Conservation (phyloP, 2,329 filamentous ascomycete genomes). For the Chaetothyriales sp. region DNA sequence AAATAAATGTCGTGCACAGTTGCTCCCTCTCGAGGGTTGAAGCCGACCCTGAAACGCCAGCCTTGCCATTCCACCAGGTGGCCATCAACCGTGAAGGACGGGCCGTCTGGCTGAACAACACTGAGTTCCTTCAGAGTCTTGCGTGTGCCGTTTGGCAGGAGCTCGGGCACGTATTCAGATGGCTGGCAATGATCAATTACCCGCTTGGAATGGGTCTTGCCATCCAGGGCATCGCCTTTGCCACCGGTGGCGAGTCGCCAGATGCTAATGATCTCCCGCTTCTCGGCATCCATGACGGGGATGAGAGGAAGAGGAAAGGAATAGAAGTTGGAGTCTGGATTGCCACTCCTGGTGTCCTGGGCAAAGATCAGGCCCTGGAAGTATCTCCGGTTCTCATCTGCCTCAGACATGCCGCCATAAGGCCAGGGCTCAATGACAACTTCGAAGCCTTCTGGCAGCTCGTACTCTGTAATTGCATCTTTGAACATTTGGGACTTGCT, state of each 20-base stretch:
- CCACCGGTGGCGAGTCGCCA: constrained; percentile 42
- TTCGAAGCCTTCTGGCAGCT: constrained; percentile 40
- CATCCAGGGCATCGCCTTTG: constrained; percentile 33
- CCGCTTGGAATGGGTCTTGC: constrained; percentile 29
- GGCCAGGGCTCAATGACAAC: constrained; percentile 38
- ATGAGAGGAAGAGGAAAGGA: constrained; percentile 45
- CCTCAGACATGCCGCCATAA: constrained; percentile 38
- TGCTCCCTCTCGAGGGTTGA: constrained; percentile 55
- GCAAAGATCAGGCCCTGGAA: constrained; percentile 43
- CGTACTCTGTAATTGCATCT: constrained; percentile 35
- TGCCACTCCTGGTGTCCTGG: constrained; percentile 30
- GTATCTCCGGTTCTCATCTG: constrained; percentile 34
- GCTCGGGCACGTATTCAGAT: constrained; percentile 37
- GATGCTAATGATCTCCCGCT: constrained; percentile 40
- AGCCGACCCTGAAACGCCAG: constrained; percentile 51
- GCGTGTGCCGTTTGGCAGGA: constrained; percentile 34
- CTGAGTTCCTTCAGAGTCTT: constrained; percentile 53
- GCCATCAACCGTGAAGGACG: constrained; percentile 46
- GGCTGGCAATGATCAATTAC: constrained; percentile 38
- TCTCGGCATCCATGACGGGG: constrained; percentile 43
- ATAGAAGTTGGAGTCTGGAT: constrained; percentile 47
- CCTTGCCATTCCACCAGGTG: constrained; percentile 47
- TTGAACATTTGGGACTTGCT: constrained; percentile 39
- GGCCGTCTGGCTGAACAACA: constrained; percentile 54
- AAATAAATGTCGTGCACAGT: constrained; percentile 57